These are phyloP conservation scores for Lactarius trivialis DNA, from an alignment of 768 basidiomycete species.

Conservation along the genomic window DNA sequence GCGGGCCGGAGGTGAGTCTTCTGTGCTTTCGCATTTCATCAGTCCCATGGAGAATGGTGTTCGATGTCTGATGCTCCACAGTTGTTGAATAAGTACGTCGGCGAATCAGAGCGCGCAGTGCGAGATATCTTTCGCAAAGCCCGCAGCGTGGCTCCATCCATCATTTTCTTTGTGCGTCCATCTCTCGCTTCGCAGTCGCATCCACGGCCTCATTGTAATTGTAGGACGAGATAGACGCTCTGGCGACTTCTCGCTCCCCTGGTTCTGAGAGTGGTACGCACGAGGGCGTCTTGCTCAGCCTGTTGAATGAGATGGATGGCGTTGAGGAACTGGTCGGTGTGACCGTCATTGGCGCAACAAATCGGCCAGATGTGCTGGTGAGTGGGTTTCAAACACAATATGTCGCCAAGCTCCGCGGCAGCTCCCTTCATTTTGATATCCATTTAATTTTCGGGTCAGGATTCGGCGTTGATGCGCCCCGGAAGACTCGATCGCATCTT, in stretches of 20 bases:
- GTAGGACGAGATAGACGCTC: conserved; percentile 95
- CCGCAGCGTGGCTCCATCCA: conserved; percentile 87
- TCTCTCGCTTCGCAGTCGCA: not conserved
- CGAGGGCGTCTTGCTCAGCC: conserved; percentile 86
- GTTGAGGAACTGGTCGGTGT: conserved; percentile 92
- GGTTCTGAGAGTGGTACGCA: conserved; percentile 47
- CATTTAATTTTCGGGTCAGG: conserved; percentile 41
- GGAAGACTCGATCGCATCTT: conserved; percentile 91
- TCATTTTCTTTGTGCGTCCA: conserved; percentile 85
- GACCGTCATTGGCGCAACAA: conserved; percentile 94
- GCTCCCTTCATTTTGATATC: not conserved
- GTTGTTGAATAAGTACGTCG: conserved; percentile 95
- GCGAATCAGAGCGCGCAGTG: conserved; percentile 93
- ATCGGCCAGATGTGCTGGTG: conserved; percentile 71
- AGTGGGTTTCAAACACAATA: conserved; percentile 36
- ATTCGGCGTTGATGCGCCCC: conserved; percentile 90
- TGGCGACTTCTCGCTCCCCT: conserved; percentile 70
- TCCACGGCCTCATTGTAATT: not conserved
- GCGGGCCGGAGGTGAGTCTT: conserved; percentile 80
- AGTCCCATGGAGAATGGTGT: not conserved
- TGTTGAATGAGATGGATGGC: conserved; percentile 98
- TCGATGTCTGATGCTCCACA: conserved; percentile 29
- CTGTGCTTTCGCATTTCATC: not conserved
- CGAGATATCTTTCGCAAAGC: conserved; percentile 96
- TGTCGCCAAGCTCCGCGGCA: conserved; percentile 24